Percentiles rank a stretch among this genome's conserved stretches.
These are phyloP conservation scores for Alternaria atra DNA, from an alignment of 2,329 filamentous ascomycete genomes.

Conservation along the genomic window DNA sequence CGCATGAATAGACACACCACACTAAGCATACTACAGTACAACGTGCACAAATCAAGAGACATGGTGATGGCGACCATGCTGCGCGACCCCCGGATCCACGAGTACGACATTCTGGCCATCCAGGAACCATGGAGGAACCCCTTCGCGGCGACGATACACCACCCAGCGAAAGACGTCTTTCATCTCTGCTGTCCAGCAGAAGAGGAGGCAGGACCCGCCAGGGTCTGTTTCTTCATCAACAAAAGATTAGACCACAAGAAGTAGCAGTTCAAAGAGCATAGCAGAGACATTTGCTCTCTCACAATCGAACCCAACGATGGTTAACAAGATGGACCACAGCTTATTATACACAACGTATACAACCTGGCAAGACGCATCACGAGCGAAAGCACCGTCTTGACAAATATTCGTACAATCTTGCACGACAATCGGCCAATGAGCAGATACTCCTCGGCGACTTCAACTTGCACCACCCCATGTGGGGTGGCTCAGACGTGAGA, in stretches of 20 bases:
- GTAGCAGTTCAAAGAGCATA: conserved; percentile 24
- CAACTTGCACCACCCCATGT: conserved; percentile 23
- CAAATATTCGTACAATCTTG: neutral
- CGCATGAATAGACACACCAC: conserved; percentile 21
- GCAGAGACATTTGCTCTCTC: conserved; percentile 26
- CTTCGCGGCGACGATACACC: conserved; percentile 23
- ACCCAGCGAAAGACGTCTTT: conserved; percentile 29
- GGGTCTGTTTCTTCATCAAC: conserved; percentile 39
- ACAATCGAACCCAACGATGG: conserved; percentile 9
- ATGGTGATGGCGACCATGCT: conserved; percentile 34
- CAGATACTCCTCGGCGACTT: conserved; percentile 23
- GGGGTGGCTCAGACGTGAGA: conserved; percentile 14
- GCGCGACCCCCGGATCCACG: conserved; percentile 23
- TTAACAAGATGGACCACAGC: neutral
- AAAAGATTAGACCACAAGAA: conserved; percentile 27
- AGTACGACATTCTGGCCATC: conserved; percentile 34
- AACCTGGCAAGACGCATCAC: conserved; percentile 20
- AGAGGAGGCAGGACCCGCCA: conserved; percentile 10
- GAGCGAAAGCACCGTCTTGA: conserved; percentile 9
- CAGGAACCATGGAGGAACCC: conserved; percentile 22
- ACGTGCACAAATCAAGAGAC: conserved; percentile 29
- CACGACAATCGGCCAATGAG: conserved; percentile 8
- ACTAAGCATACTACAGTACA: conserved; percentile 34
- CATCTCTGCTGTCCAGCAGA: conserved; percentile 24
- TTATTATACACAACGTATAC: conserved; percentile 30